Percentiles rank a stretch among this genome's conserved stretches.
These are phyloP conservation scores for Lodderomyces theae DNA, from an alignment of 1,139 yeast species.

Conservation along the genomic window DNA sequence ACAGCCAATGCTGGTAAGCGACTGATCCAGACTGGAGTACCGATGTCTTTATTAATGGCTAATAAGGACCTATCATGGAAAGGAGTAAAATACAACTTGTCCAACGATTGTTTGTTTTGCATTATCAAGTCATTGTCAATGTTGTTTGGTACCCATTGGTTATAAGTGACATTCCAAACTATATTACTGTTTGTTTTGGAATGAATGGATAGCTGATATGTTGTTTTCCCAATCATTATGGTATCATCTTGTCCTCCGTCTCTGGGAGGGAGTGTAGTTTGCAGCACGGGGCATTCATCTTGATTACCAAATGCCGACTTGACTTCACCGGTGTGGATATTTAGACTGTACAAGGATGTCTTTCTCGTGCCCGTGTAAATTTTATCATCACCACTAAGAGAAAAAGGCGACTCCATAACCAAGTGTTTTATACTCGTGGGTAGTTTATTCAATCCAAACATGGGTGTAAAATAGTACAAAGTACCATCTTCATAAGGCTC, in stretches of 20 bases:
- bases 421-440: constrained; percentile 81
- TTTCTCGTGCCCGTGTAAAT: constrained; percentile 83
- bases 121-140: constrained; percentile 66
- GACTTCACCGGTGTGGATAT: constrained; percentile 76
- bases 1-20: constrained; percentile 66
- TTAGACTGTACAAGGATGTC: constrained; percentile 73
- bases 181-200: constrained; percentile 59
- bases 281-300: constrained; percentile 34
- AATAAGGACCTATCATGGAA: constrained; percentile 69
- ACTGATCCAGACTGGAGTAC: constrained; percentile 79
- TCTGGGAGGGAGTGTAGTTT: constrained; percentile 19
- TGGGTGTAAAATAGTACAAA: constrained; percentile 80
- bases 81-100: constrained; percentile 78
- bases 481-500: constrained; percentile 90
- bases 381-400: constrained; percentile 77
- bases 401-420: constrained; percentile 81
- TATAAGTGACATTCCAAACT: constrained; percentile 83
- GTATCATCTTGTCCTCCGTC: constrained; percentile 20
- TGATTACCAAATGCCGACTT: constrained; percentile 62
- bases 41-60: constrained; percentile 64
- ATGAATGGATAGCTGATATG: constrained; percentile 43
- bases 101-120: constrained; percentile 54
- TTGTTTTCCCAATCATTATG: constrained; percentile 52
- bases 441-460: constrained; percentile 70
- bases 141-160: constrained; percentile 92